These are phyloP conservation scores for Saccharomycopsis sp. DNA, from an alignment of 805 yeast species.

Conservation along the genomic window DNA sequence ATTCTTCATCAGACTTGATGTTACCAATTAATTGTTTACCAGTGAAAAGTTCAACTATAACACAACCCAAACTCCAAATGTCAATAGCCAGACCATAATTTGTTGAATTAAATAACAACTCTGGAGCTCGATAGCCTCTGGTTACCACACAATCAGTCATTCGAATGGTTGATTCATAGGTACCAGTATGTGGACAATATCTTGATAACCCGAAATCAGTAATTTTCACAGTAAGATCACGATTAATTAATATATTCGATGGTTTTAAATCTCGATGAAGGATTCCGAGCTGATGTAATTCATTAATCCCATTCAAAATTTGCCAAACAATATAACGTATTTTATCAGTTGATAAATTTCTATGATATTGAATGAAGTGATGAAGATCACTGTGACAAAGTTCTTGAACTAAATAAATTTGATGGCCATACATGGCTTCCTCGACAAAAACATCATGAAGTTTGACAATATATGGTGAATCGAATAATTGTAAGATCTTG, in stretches of 20 bases:
- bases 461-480: background rate
- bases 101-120: constrained; percentile 58
- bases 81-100: constrained; percentile 75
- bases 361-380: background rate
- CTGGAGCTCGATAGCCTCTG: constrained; percentile 73
- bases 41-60: constrained; percentile 80
- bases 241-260: constrained; percentile 61
- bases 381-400: background rate
- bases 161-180: constrained; percentile 77
- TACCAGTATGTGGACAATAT: constrained; percentile 38
- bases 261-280: constrained; percentile 84
- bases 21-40: constrained; percentile 89
- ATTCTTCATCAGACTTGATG: constrained; percentile 41
- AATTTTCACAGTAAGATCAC: constrained; percentile 56
- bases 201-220: constrained; percentile 79
- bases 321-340: background rate
- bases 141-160: constrained; percentile 29
- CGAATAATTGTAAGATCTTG: background rate
- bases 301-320: constrained; percentile 6
- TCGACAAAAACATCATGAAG: constrained; percentile 1
- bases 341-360: background rate
- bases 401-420: constrained; percentile 2
- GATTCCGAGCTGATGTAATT: constrained; percentile 7
- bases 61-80: constrained; percentile 88
- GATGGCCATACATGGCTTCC: background rate